phyloP scores from a whole-genome alignment of 345 rosid genomes.

The Noccaea caerulescens region DNA sequence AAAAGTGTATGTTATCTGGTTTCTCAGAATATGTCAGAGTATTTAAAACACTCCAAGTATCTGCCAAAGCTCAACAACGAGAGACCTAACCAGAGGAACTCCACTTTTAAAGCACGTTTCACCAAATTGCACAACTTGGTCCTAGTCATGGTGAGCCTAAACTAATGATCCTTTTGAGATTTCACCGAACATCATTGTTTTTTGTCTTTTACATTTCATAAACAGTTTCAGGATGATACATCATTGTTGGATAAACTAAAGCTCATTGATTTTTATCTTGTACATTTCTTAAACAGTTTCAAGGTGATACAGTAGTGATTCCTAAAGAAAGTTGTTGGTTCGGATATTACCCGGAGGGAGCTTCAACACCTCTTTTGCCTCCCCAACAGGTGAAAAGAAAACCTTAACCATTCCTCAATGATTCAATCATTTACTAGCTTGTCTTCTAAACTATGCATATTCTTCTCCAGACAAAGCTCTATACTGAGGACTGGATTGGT shows the following conservation, averaged over 20 bases:
- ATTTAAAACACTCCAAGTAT: constrained; percentile 62
- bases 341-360: constrained; percentile 85
- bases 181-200: neutral
- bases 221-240: constrained; percentile 71
- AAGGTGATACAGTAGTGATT: constrained; percentile 67
- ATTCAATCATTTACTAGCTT: neutral
- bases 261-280: neutral
- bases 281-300: constrained; percentile 54
- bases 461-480: constrained; percentile 67
- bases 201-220: neutral
- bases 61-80: constrained; percentile 90
- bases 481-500: constrained; percentile 91
- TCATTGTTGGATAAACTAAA: neutral
- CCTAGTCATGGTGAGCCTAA: constrained; percentile 69
- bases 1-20: neutral
- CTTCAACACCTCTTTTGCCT: constrained; percentile 56
- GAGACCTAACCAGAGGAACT: constrained; percentile 62
- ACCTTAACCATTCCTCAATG: neutral
- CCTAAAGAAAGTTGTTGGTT: constrained; percentile 93
- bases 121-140: constrained; percentile 76
- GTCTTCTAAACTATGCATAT: neutral
- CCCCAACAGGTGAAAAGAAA: constrained; percentile 55
- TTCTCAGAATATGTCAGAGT: constrained; percentile 29
- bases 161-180: constrained; percentile 1
- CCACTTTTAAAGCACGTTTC: constrained; percentile 68